Evolutionary conservation across 192 early-diverging fungal genomes (phyloP).

Genomic region (Podila verticillata): DNA sequence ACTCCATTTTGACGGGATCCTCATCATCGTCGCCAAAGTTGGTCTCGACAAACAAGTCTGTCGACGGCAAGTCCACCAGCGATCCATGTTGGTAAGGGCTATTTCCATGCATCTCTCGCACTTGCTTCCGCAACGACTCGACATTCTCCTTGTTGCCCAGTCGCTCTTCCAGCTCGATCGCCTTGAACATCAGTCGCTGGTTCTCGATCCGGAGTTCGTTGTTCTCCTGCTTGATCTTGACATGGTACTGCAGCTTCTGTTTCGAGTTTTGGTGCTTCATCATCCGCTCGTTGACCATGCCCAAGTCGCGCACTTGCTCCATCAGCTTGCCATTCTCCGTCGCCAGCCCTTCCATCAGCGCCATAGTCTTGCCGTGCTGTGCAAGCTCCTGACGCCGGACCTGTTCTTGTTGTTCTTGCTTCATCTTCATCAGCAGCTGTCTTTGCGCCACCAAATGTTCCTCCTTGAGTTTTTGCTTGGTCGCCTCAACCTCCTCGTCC

Average conservation of each 20-base stretch:
- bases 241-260: constrained; percentile 55
- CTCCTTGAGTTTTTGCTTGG: constrained; percentile 35
- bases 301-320: constrained; percentile 47
- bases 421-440: constrained; percentile 37
- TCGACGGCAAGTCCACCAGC: neutral
- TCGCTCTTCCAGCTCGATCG: constrained; percentile 43
- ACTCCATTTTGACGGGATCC: neutral
- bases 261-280: constrained; percentile 53
- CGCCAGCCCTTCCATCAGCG: constrained; percentile 39
- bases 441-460: constrained; percentile 36
- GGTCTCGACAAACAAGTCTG: neutral
- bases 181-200: constrained; percentile 44
- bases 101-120: constrained; percentile 37
- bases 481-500: constrained; percentile 18
- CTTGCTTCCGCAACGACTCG: constrained; percentile 42
- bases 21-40: constrained; percentile 13
- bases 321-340: constrained; percentile 48
- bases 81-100: constrained; percentile 16
- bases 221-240: constrained; percentile 57
- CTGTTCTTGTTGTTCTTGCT: constrained; percentile 32
- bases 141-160: constrained; percentile 53
- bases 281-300: constrained; percentile 42
- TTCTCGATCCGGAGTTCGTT: constrained; percentile 54
- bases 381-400: constrained; percentile 20
- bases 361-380: constrained; percentile 35